Percentiles rank a stretch among this genome's conserved stretches.
phyloP scores from a whole-genome alignment of 2,329 filamentous ascomycete genomes.

The Colletotrichum shisoi region DNA sequence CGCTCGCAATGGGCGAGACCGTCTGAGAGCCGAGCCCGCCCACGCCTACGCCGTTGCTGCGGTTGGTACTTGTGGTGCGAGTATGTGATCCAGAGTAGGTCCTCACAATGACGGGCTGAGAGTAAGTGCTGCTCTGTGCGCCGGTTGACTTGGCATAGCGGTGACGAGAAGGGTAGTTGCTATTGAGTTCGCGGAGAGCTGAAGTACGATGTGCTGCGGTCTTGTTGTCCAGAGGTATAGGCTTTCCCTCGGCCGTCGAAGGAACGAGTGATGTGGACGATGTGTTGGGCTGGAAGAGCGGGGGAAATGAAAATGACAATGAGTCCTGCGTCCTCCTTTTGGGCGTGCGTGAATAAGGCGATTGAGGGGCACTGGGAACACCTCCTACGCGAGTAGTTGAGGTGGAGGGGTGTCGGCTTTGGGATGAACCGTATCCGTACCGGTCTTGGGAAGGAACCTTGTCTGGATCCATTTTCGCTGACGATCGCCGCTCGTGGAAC shows the following conservation, averaged over 20 bases:
- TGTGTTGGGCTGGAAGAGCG: slow-evolving; percentile 57
- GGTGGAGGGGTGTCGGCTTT: slow-evolving; percentile 13
- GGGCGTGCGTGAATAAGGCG: slow-evolving; percentile 34
- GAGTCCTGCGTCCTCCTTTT: slow-evolving; percentile 44
- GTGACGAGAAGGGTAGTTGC: slow-evolving; percentile 64
- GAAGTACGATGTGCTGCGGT: slow-evolving; percentile 66
- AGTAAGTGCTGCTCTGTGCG: slow-evolving; percentile 66
- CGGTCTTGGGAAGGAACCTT: slow-evolving; percentile 25
- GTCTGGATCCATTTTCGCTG: slow-evolving; percentile 33
- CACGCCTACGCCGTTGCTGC: slow-evolving; percentile 35
- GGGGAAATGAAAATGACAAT: slow-evolving; percentile 59
- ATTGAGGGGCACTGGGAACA: slow-evolving; percentile 22
- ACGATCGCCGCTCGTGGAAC: slow-evolving; percentile 21
- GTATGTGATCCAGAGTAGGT: slow-evolving; percentile 64
- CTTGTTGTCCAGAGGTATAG: slow-evolving; percentile 64
- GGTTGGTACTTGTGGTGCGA: slow-evolving; percentile 46
- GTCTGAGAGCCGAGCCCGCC: slow-evolving; percentile 13
- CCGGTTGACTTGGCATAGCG: slow-evolving; percentile 65
- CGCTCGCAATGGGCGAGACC: slow-evolving; percentile 30
- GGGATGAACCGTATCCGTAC: slow-evolving; percentile 27
- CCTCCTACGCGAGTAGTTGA: slow-evolving; percentile 17
- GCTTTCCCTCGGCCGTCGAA: slow-evolving; percentile 64
- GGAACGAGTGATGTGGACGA: slow-evolving; percentile 63
- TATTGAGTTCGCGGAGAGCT: slow-evolving; percentile 67
- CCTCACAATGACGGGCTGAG: slow-evolving; percentile 70